Base-by-base conservation (phyloP, 352 stramenopile genomes). In the Poterioochromonas sp. region DNA sequence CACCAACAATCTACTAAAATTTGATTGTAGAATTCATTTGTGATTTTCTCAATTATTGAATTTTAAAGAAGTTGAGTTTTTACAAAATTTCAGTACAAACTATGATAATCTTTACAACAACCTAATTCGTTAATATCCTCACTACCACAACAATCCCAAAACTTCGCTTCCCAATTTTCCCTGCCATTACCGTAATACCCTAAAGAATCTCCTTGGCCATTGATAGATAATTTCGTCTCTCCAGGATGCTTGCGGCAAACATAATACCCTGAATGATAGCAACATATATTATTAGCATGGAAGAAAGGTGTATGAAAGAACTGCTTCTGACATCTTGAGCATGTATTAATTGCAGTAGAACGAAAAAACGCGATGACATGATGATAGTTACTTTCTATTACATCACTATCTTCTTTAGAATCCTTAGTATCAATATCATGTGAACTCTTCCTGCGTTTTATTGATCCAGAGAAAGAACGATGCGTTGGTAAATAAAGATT, bases 101-200 rank as follows among this genome's bases (percentile, higher is more conserved):
- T 81, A 82, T n/a, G 82, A 89, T 18, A 90, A 92, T 35, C 65
- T 12, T 15, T n/a, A 12, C 35, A 18, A 54, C 65, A 74, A 8
- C 65, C 65, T 39, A 8, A 2, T 11, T 1, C 37, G 18, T 5
- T 34, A 32, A n/a, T 8, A 58, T 74, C 65, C 53, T 74, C 65
- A 26, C 37, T 8, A 15, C 65, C 65, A 54, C 65, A 74, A 74
- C 65, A 74, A 39, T 74, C 65, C 65, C 65, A 74, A 54, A 74
- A 74, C 40, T 35, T 5, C 2, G 65, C 65, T 40, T 51, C n/a
- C 65, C 65, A 74, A 18, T n/a, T 3, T 39, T 74, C 65, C 40
- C 22, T 8, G 3, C 65, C 65, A 35, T 29, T 74, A 18, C 65
- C 40, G 40, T 74, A 74, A n/a, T 74, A 74, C 22, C 65, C 65